Evolutionary conservation across 371 early-diverging fungal species (phyloP).

Genomic region (Blakeslea trispora): DNA sequence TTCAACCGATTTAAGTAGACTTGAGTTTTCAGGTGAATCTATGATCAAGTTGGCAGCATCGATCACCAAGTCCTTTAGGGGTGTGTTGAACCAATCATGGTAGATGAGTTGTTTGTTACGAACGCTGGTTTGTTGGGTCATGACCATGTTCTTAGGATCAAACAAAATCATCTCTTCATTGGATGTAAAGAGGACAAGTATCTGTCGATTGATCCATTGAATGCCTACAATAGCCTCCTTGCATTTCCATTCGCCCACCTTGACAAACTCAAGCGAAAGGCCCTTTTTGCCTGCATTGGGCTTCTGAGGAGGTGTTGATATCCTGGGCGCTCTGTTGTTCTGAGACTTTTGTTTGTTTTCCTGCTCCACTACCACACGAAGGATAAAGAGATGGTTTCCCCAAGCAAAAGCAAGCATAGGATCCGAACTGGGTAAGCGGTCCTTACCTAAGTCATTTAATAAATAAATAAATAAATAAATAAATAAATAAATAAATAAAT

Average conservation of each 20-base stretch:
- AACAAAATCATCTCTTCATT: constrained; percentile 73
- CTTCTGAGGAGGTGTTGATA: constrained; percentile 8
- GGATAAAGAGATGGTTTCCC: constrained; percentile 62
- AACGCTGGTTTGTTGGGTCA: constrained; percentile 64
- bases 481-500: no score
- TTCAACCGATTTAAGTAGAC: constrained; percentile 47
- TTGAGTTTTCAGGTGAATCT: constrained; percentile 8
- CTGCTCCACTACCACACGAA: constrained; percentile 45
- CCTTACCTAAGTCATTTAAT: constrained; percentile 11
- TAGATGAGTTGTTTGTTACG: constrained; percentile 59
- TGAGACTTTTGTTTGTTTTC: neutral
- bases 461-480: neutral
- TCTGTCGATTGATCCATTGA: constrained; percentile 78
- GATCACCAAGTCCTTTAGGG: constrained; percentile 36
- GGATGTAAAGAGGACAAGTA: constrained; percentile 62
- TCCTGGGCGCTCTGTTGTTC: constrained; percentile 10
- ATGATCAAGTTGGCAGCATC: constrained; percentile 12
- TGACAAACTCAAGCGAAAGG: constrained; percentile 51
- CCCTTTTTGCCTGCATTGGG: constrained; percentile 29
- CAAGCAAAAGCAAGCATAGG: constrained; percentile 69
- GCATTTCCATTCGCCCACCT: constrained; percentile 62
- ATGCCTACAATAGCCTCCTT: constrained; percentile 70
- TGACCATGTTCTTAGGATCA: constrained; percentile 64
- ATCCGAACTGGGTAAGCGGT: constrained; percentile 28
- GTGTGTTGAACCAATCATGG: constrained; percentile 64